Conservation (phyloP, 2,329 filamentous ascomycete species). For the Monosporascus sp. region DNA sequence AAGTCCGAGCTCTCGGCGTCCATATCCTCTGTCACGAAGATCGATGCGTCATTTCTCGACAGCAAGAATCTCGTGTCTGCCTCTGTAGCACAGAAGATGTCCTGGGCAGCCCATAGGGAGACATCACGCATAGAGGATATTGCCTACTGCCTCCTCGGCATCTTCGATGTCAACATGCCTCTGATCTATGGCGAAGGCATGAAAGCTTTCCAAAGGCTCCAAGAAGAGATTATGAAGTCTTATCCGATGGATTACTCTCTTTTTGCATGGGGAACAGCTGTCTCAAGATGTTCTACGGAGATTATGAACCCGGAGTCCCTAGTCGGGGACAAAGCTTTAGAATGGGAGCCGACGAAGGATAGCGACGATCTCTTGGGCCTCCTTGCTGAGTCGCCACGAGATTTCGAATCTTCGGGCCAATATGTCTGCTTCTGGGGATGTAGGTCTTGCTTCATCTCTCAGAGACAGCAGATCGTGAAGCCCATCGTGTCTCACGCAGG, state of each 20-base stretch:
- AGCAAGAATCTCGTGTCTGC: slow-evolving; percentile 5
- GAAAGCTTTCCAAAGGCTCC: slow-evolving; percentile 18
- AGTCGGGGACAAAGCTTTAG: slow-evolving; percentile 1
- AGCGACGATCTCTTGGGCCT: slow-evolving; percentile 3
- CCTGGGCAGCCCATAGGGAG: slow-evolving; percentile 18
- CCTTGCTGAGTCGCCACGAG: slow-evolving; percentile 1
- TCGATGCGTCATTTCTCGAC: slow-evolving; percentile 11
- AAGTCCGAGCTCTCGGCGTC: slow-evolving; percentile 11
- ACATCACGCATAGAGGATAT: slow-evolving; percentile 20
- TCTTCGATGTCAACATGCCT: slow-evolving; percentile 24
- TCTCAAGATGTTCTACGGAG: not conserved
- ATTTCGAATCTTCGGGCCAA: not conserved
- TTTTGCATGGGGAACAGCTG: slow-evolving; percentile 16
- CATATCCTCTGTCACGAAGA: slow-evolving; percentile 13
- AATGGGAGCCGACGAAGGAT: not conserved
- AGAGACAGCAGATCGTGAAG: not conserved
- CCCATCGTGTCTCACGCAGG: not conserved
- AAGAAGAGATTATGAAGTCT: slow-evolving; percentile 15
- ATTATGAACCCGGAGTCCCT: not conserved
- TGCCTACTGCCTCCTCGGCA: slow-evolving; percentile 23
- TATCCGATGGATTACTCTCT: slow-evolving; percentile 20
- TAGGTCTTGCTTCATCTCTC: not conserved
- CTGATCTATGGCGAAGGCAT: slow-evolving; percentile 23
- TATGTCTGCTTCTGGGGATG: not conserved
- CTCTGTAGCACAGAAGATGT: slow-evolving; percentile 20